Conservation (phyloP, 2,329 filamentous ascomycete genomes). For the Colletotrichum tanaceti region DNA sequence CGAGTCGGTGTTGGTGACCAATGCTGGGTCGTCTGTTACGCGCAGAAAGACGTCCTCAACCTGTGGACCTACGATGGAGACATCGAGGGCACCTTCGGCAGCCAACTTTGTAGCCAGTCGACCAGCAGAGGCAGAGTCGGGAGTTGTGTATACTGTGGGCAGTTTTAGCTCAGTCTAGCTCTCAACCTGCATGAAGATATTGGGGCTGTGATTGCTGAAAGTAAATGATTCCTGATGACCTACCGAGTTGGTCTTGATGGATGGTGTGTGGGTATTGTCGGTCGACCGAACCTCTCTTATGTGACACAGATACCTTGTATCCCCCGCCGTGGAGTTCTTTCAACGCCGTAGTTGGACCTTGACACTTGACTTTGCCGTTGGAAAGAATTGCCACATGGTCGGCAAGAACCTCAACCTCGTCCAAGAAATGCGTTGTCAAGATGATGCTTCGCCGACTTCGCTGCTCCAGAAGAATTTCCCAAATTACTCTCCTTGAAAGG, state of each 20-base stretch:
- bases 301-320: slow-evolving; percentile 65
- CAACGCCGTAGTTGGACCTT: slow-evolving; percentile 60
- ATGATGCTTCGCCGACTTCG: slow-evolving; percentile 72
- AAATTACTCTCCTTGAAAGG: slow-evolving; percentile 71
- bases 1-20: background rate
- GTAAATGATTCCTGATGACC: background rate
- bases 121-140: slow-evolving; percentile 46
- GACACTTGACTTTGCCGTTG: slow-evolving; percentile 58
- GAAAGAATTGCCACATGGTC: slow-evolving; percentile 76
- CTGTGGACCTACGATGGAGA: slow-evolving; percentile 47
- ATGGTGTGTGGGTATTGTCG: background rate
- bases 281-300: background rate
- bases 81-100: slow-evolving; percentile 57
- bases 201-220: background rate
- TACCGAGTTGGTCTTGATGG: slow-evolving; percentile 5
- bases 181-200: background rate
- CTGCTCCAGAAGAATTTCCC: slow-evolving; percentile 75
- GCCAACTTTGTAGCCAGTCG: slow-evolving; percentile 56
- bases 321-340: slow-evolving; percentile 72
- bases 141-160: slow-evolving; percentile 64
- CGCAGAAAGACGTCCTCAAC: slow-evolving; percentile 51
- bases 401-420: slow-evolving; percentile 75
- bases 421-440: slow-evolving; percentile 77
- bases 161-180: background rate
- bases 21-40: slow-evolving; percentile 43